Evolutionary conservation across 1,284 basidiomycete species (phyloP).

Genomic region (Austroboletus rostrupii): DNA sequence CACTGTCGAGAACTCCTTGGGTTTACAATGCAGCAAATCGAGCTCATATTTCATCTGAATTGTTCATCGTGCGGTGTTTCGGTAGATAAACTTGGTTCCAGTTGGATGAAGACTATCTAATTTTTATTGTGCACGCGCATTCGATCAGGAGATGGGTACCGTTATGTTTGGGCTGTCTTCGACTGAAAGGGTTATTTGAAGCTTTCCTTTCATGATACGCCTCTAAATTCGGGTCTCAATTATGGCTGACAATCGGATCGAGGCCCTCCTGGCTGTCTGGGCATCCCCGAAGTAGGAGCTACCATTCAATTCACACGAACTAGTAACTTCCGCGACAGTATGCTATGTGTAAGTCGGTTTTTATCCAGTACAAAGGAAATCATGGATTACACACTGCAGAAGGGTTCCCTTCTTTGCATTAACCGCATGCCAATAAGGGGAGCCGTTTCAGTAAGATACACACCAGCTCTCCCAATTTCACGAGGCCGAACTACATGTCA

Average conservation of each 20-base stretch:
- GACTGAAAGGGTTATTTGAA: background rate
- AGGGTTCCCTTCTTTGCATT: too few relatives aligned
- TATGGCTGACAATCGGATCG: too few relatives aligned
- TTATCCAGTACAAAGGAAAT: too few relatives aligned
- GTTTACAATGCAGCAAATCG: background rate
- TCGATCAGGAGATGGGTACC: background rate
- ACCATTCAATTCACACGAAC: too few relatives aligned
- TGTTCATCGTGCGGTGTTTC: background rate
- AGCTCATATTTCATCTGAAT: background rate
- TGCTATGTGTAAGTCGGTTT: too few relatives aligned
- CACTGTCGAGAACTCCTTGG: background rate
- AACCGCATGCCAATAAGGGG: too few relatives aligned
- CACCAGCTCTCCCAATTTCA: too few relatives aligned
- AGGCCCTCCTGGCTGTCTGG: background rate
- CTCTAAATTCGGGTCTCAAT: background rate
- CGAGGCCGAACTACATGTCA: too few relatives aligned
- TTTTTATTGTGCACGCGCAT: background rate
- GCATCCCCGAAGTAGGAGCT: background rate
- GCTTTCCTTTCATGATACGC: background rate
- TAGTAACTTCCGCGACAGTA: too few relatives aligned
- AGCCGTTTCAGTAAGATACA: too few relatives aligned
- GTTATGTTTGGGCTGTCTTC: background rate
- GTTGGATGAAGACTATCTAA: background rate
- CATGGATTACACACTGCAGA: too few relatives aligned
- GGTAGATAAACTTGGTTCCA: background rate